Base-by-base conservation (phyloP, 1,139 yeast genomes). In the Yamadazyma siamensis region DNA sequence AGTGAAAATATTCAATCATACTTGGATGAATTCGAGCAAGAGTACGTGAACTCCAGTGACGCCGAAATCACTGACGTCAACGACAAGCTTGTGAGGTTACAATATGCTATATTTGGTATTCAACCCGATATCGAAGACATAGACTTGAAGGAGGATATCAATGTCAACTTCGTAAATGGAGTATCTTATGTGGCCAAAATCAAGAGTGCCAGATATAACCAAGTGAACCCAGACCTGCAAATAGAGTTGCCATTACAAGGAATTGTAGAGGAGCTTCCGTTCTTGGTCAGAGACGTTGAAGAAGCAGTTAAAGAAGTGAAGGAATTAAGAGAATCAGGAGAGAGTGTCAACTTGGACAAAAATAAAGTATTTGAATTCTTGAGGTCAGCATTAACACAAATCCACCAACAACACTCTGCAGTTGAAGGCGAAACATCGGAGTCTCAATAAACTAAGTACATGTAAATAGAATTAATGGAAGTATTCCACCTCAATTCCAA, bases 41-140 rank as follows among this genome's bases (percentile, higher is more conserved):
- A 69, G 32, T 88, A 83, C 54, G 52, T 85, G 26, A 63, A 64
- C 19, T 77, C 81, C 8, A 75, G 76, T 25, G 68, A 65, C 21
- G 66, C 73, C 13, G 83, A 78, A 44, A 75, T 79, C 22, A 66
- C 63, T 13, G 79, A 72, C 34, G 71, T 74, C 57, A 80, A 78
- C 50, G 87, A 78, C 36, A 78, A 79, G 50, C 66, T 88, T 35
- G 77, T 78, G 38, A 76, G 96, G 52, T 71, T 87, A 48, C 94
- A 85, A 54, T 77, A 71, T 47, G 89, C 95, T 0, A 59, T 87
- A 21, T 88, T 79, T 52, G 96, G 96, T 14, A 82, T 87, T 34
- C 73, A 65, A 36, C 74, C 79, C 1, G 64, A 59, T 25, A 54
- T 70, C 22, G 52, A 56, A 25, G 79, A 77, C 43, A 58, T 56